phyloP scores from a whole-genome alignment of 176 grass and related monocot species.

The Urochloa ruziziensis region DNA sequence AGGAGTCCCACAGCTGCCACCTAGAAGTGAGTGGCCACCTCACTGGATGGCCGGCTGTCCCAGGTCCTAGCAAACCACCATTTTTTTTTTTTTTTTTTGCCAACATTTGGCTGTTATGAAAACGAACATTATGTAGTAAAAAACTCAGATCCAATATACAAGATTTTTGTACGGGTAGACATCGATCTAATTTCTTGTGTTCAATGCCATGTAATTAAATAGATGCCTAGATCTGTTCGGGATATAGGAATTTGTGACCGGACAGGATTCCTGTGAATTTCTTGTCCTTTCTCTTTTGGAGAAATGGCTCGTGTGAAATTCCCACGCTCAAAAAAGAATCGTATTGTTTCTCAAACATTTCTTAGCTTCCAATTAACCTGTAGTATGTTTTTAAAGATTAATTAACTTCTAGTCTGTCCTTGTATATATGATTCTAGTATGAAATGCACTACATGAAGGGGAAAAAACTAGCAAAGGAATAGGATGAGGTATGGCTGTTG shows the following conservation, averaged over 20 bases:
- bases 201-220: neutral
- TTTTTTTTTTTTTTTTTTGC: neutral
- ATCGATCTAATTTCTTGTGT: neutral
- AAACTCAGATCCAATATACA: neutral
- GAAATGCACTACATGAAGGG: neutral
- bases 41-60: slow-evolving; percentile 33
- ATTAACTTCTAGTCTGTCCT: no score
- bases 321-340: neutral
- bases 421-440: neutral
- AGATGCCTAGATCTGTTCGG: neutral
- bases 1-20: slow-evolving; percentile 33
- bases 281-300: no score
- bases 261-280: no score
- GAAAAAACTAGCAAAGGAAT: neutral
- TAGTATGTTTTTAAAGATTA: no score
- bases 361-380: neutral
- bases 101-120: neutral
- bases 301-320: neutral
- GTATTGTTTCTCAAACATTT: neutral
- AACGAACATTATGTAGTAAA: neutral
- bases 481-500: slow-evolving; percentile 30
- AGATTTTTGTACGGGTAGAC: neutral
- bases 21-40: slow-evolving; percentile 55
- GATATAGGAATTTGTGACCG: neutral
- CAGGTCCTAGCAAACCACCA: slow-evolving; percentile 21